phyloP scores from a whole-genome alignment of 1,284 basidiomycete species.

The Microbotryum scabiosae region DNA sequence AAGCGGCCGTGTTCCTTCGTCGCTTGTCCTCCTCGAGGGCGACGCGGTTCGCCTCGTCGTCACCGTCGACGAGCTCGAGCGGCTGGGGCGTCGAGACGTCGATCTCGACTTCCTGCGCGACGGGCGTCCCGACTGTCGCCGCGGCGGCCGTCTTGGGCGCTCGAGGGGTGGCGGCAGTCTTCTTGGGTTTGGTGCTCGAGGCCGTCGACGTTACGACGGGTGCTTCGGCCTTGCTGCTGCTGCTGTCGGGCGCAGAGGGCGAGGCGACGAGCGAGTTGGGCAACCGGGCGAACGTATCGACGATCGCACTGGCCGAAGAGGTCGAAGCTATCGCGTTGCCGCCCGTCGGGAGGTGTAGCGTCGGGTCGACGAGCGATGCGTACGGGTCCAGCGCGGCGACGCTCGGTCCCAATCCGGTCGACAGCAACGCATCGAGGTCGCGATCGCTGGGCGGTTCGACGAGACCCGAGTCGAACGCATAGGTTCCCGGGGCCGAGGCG shows the following conservation, averaged over 20 bases:
- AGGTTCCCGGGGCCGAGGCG: background rate
- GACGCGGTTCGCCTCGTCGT: slow-evolving; percentile 25
- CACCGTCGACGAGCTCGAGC: background rate
- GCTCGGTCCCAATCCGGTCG: background rate
- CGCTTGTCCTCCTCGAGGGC: slow-evolving; percentile 72
- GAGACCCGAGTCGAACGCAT: background rate
- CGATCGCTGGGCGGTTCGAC: slow-evolving; percentile 1
- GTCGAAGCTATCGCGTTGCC: background rate
- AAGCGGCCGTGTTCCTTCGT: slow-evolving; percentile 88
- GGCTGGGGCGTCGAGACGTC: slow-evolving; percentile 1
- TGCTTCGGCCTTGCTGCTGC: too few species aligned
- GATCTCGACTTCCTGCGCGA: slow-evolving; percentile 12
- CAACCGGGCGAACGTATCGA: too few species aligned
- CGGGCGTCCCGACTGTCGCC: slow-evolving; percentile 5
- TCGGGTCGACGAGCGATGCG: slow-evolving; percentile 21
- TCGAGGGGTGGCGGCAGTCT: background rate
- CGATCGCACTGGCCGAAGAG: background rate
- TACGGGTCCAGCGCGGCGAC: background rate
- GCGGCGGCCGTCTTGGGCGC: background rate
- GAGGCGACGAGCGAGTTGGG: too few species aligned
- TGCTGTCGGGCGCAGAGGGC: too few species aligned
- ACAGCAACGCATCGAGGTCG: slow-evolving; percentile 2
- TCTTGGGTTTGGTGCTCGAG: background rate
- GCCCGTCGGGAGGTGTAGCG: slow-evolving; percentile 14
- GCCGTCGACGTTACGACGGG: too few species aligned